These are phyloP conservation scores for Chloranthus sessilifolius DNA, from an alignment of 164 flowering plant species.

Conservation along the genomic window DNA sequence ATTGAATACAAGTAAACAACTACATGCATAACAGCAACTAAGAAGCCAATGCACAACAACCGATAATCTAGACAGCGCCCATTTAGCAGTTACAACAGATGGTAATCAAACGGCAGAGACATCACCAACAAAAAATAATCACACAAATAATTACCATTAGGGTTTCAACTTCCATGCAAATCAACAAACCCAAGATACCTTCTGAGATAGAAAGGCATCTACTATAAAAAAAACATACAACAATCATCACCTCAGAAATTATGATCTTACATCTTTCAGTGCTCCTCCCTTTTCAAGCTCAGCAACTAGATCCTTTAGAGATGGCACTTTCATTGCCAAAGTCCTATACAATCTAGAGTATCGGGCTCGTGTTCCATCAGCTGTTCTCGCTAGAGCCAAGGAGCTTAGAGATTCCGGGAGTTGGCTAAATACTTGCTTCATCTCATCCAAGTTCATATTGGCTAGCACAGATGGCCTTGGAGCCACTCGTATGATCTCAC, in stretches of 20 bases:
- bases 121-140: too few relatives aligned
- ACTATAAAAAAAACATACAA: conserved; percentile 3
- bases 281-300: conserved; percentile 94
- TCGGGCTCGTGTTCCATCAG: conserved; percentile 95
- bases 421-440: conserved; percentile 70
- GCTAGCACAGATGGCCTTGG: conserved; percentile 85
- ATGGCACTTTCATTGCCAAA: conserved; percentile 93
- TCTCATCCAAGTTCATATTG: conserved; percentile 80
- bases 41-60: too few relatives aligned
- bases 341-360: conserved; percentile 91
- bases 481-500: conserved; percentile 87
- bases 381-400: conserved; percentile 88
- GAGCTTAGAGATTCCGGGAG: conserved; percentile 92
- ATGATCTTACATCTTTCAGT: conserved; percentile 66
- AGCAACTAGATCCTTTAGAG: conserved; percentile 72
- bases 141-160: too few relatives aligned
- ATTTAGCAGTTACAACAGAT: too few relatives aligned
- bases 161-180: too few relatives aligned
- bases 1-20: too few relatives aligned
- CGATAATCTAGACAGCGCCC: too few relatives aligned
- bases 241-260: conserved; percentile 5
- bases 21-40: too few relatives aligned
- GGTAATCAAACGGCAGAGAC: too few relatives aligned
- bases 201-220: not conserved
- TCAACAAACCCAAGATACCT: conserved; percentile 1